Evolutionary conservation across 1,139 yeast species (phyloP).

Genomic region (Torulaspora pretoriensis): DNA sequence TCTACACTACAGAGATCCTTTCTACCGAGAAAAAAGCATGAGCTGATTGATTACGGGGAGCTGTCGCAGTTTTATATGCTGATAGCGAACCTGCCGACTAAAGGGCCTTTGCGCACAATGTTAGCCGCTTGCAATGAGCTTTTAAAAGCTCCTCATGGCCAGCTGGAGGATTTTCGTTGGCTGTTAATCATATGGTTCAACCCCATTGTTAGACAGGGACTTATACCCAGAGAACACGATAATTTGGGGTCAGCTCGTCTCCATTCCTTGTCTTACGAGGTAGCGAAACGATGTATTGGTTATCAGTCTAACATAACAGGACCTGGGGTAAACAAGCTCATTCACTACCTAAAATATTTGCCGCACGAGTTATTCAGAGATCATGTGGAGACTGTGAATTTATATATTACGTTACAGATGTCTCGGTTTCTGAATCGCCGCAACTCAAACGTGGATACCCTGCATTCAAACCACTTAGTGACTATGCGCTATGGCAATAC

Average conservation of each 20-base stretch:
- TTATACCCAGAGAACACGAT: constrained; percentile 35
- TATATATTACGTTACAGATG: constrained; percentile 62
- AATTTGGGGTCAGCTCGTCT: constrained; percentile 48
- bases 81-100: constrained; percentile 51
- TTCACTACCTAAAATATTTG: constrained; percentile 55
- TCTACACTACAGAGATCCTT: constrained; percentile 50
- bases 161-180: constrained; percentile 45
- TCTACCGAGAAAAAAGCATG: constrained; percentile 30
- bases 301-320: constrained; percentile 51
- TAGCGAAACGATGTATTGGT: constrained; percentile 64
- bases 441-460: background rate
- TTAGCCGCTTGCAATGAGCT: constrained; percentile 47
- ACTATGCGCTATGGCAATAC: background rate
- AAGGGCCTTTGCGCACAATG: constrained; percentile 53
- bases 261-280: constrained; percentile 54
- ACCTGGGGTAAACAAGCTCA: constrained; percentile 34
- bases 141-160: constrained; percentile 44
- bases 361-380: constrained; percentile 41
- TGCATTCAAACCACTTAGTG: background rate
- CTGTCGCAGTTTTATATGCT: constrained; percentile 43
- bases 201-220: constrained; percentile 51
- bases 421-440: constrained; percentile 28
- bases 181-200: constrained; percentile 57
- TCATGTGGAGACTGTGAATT: constrained; percentile 55
- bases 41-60: constrained; percentile 43